Base-by-base conservation (phyloP, 495 filamentous ascomycete genomes). In the Xylaria telfairii region DNA sequence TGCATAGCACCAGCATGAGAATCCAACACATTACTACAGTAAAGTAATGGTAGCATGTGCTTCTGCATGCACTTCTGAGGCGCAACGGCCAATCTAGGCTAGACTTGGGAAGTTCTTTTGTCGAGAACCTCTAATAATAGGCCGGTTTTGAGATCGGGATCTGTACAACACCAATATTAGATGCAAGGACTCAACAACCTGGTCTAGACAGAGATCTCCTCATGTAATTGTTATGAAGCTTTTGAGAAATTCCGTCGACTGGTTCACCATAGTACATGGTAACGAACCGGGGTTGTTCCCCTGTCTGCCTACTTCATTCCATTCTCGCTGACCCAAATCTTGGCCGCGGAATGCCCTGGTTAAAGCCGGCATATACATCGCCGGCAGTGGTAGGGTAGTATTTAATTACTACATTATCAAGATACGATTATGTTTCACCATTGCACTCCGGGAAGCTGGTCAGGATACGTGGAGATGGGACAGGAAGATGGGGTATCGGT, bases 241-340 rank as follows among this genome's bases (percentile, higher is more conserved):
- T 59, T 59, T 37, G 32, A 59, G 56, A 37, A 28, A 57, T 37
- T n/a, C n/a, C 32, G 30, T 57, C 30, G 13, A 30, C 53, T 34
- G n/a, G 53, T 17, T 15, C 28, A 3, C 30, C 28, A 34, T 32
- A n/a, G 24, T 32, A n/a, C 53, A 17, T 34, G n/a, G 53, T 8
- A 57, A 57, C 30, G 53, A 57, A 30, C 28, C 53, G 53, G 53
- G 53, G 53, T 57, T 34, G 53, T 57, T 57, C 28, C 47, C 47
- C 47, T 51, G 24, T 13, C 47, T 12, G 26, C 21, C 47, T 51
- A 12, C 47, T 51, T 26, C 51, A 54, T 59, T 37, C 10, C 28
- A 59, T 12, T 54, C 26, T 53, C 8, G 51, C 24, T 8, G 13
- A 7, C 56, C 37, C 32, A 39, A 34, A 59, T 21, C 15, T 19